Percentiles rank a stretch among this genome's conserved stretches.
phyloP scores from a whole-genome alignment of 345 rosid species.

The Syzygium aqueum region DNA sequence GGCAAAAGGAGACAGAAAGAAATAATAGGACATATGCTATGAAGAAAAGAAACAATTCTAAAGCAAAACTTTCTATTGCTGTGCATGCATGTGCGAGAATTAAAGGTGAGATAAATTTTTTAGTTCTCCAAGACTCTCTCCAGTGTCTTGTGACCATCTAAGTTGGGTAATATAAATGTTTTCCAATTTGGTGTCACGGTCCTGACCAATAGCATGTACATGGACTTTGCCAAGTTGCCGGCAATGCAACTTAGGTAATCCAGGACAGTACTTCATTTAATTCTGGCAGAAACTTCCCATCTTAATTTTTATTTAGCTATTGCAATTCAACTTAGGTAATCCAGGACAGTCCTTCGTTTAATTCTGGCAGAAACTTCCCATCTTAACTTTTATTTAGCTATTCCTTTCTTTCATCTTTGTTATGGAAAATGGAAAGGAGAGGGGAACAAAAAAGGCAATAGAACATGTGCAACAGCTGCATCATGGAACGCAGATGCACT shows the following conservation, averaged over 20 bases:
- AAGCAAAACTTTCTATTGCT: neutral
- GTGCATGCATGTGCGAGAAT: neutral
- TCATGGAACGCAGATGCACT: neutral
- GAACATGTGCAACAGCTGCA: neutral
- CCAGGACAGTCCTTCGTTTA: neutral
- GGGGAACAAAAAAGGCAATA: neutral
- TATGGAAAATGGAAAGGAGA: neutral
- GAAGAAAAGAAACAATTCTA: neutral
- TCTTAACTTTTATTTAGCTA: neutral
- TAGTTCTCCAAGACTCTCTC: neutral
- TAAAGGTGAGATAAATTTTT: neutral
- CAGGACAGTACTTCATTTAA: neutral
- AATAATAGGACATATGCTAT: neutral
- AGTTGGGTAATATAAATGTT: neutral
- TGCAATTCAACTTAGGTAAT: neutral
- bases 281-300: neutral
- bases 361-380: neutral
- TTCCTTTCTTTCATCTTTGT: neutral
- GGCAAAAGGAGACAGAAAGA: neutral
- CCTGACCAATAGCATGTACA: neutral
- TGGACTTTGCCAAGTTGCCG: neutral
- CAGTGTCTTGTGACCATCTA: neutral
- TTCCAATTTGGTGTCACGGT: neutral
- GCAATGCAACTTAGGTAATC: neutral
- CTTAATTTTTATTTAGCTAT: neutral